A percentile compares a stretch with the other conserved stretches of the same genome.
phyloP scores from a whole-genome alignment of 2,329 filamentous ascomycete genomes.

The Phyllosticta capitalensis region DNA sequence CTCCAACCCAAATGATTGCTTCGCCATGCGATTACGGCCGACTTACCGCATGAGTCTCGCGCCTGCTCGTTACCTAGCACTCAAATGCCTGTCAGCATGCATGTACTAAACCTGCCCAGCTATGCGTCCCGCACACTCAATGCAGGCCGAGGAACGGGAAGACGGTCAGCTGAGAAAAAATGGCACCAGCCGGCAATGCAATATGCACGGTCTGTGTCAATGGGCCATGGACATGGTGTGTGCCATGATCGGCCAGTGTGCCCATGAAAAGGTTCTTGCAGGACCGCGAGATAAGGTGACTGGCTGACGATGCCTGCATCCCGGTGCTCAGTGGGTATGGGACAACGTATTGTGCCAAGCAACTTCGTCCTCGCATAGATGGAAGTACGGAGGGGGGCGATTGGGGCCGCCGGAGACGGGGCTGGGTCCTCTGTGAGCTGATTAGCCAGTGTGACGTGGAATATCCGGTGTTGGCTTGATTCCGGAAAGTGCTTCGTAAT shows the following conservation, averaged over 20 bases:
- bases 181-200: constrained; percentile 25
- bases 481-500: constrained; percentile 10
- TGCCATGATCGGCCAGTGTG: constrained; percentile 28
- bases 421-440: constrained; percentile 9
- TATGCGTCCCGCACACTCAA: constrained; percentile 31
- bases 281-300: constrained; percentile 39
- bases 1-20: constrained; percentile 34
- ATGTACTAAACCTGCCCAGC: constrained; percentile 29
- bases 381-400: constrained; percentile 10
- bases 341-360: constrained; percentile 6
- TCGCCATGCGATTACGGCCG: constrained; percentile 35
- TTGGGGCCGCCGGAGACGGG: constrained; percentile 7
- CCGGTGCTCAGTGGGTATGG: constrained; percentile 19
- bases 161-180: constrained; percentile 31
- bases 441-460: constrained; percentile 12
- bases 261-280: constrained; percentile 30
- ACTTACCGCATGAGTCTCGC: constrained; percentile 34
- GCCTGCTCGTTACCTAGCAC: constrained; percentile 32
- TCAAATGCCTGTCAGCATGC: constrained; percentile 33
- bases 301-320: constrained; percentile 31
- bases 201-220: constrained; percentile 29
- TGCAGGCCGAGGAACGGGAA: constrained; percentile 29
- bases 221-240: constrained; percentile 24
- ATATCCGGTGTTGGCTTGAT: constrained; percentile 11
- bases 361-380: constrained; percentile 11